Percentiles rank a stretch among this genome's conserved stretches.
phyloP scores from a whole-genome alignment of 176 grass and related monocot species.

The Ensete glaucum region DNA sequence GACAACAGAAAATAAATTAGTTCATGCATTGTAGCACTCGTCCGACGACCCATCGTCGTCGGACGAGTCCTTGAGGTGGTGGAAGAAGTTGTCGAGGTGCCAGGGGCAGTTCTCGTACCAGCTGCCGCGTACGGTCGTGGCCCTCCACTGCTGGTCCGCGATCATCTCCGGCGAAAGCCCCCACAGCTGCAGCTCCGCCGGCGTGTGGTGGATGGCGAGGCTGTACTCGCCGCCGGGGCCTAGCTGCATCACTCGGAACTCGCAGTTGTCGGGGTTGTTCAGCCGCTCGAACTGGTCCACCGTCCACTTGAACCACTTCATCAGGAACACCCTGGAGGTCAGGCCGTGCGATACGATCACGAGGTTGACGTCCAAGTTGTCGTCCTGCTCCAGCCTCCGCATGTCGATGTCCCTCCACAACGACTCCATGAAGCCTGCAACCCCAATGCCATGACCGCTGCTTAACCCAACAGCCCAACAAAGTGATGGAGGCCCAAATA shows the following conservation, averaged over 20 bases:
- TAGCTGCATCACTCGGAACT: conserved; percentile 88
- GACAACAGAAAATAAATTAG: no score
- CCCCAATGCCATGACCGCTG: not conserved
- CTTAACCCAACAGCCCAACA: no score
- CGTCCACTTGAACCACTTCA: conserved; percentile 99
- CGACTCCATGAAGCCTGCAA: conserved; percentile 79
- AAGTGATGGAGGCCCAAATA: not conserved
- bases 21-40: not conserved
- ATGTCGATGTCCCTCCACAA: conserved; percentile 96
- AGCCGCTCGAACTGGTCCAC: conserved; percentile 84
- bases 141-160: conserved; percentile 82
- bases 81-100: conserved; percentile 55
- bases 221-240: conserved; percentile 75
- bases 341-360: conserved; percentile 88
- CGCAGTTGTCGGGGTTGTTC: conserved; percentile 87
- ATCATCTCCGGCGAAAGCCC: conserved; percentile 88
- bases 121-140: conserved; percentile 37
- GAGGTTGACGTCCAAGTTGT: conserved; percentile 60
- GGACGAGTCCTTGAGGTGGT: conserved; percentile 28
- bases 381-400: conserved; percentile 47
- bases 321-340: conserved; percentile 80
- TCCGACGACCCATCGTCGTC: not conserved
- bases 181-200: conserved; percentile 69
- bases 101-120: conserved; percentile 63
- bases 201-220: conserved; percentile 82